These are phyloP conservation scores for Trypanosoma avium DNA, from an alignment of 208 protist species.

Conservation along the genomic window DNA sequence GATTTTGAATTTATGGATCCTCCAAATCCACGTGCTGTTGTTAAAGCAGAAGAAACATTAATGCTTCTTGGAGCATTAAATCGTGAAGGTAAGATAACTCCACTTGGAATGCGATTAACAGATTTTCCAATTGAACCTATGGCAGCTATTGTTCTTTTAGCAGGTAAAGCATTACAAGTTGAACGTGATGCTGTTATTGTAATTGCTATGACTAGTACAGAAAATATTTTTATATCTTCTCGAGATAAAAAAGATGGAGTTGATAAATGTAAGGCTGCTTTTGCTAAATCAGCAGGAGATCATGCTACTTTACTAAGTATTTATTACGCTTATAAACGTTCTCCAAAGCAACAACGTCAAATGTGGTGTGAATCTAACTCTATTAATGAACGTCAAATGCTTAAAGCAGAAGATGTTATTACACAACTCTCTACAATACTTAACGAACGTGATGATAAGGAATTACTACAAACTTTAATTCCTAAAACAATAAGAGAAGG, in stretches of 20 bases:
- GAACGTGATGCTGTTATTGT: constrained; percentile 94
- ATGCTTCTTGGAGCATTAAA: constrained; percentile 95
- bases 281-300: constrained; percentile 81
- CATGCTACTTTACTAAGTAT: constrained; percentile 85
- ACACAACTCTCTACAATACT: constrained; percentile 73
- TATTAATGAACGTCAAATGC: constrained; percentile 80
- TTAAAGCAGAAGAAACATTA: constrained; percentile 92
- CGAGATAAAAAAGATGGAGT: constrained; percentile 69
- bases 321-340: constrained; percentile 73
- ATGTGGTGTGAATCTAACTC: constrained; percentile 83
- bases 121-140: constrained; percentile 98
- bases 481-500: constrained; percentile 23
- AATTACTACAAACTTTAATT: constrained; percentile 45
- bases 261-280: constrained; percentile 69
- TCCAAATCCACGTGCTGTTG: constrained; percentile 88
- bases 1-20: constrained; percentile 99
- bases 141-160: constrained; percentile 96
- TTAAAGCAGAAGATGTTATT: constrained; percentile 84
- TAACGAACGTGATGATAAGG: constrained; percentile 47
- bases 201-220: constrained; percentile 91
- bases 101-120: constrained; percentile 93
- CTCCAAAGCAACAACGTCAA: constrained; percentile 60
- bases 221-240: constrained; percentile 83
- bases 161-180: constrained; percentile 92
- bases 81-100: constrained; percentile 70